phyloP scores from a whole-genome alignment of 495 filamentous ascomycete genomes.

The Penicillium arizonense region DNA sequence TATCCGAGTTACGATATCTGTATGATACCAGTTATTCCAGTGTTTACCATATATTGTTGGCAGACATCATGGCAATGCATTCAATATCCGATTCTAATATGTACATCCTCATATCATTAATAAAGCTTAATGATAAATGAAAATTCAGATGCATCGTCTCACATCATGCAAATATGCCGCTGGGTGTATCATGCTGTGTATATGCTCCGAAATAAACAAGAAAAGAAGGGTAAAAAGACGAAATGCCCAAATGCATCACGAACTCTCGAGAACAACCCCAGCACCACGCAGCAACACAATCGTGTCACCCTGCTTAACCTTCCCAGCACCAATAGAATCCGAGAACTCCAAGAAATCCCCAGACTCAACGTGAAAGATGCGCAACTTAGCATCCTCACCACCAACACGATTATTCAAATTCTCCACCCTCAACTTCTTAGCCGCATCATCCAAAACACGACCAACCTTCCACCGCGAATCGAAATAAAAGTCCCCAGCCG shows the following conservation, averaged over 20 bases:
- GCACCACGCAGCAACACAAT: constrained; percentile 86
- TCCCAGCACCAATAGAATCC: constrained; percentile 68
- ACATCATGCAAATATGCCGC: no score
- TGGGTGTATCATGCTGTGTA: neutral
- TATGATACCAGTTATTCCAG: constrained; percentile 17
- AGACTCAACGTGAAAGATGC: constrained; percentile 90
- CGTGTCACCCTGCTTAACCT: constrained; percentile 75
- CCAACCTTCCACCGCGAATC: constrained; percentile 85
- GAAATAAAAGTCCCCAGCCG: constrained; percentile 81
- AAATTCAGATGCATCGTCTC: constrained; percentile 4
- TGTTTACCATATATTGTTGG: neutral
- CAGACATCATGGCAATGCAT: neutral
- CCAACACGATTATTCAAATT: constrained; percentile 85
- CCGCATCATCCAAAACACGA: constrained; percentile 82
- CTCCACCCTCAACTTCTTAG: constrained; percentile 73
- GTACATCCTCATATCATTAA: neutral
- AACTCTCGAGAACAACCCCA: constrained; percentile 54
- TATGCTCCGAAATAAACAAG: constrained; percentile 10
- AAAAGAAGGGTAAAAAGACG: neutral
- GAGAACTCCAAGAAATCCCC: constrained; percentile 82
- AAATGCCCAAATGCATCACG: constrained; percentile 10
- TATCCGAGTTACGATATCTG: constrained; percentile 12
- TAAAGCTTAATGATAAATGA: neutral
- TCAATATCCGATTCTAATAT: neutral
- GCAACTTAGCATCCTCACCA: constrained; percentile 72